These are phyloP conservation scores for Pestalotiopsis sp. DNA, from an alignment of 2,329 filamentous ascomycete species.

Conservation along the genomic window DNA sequence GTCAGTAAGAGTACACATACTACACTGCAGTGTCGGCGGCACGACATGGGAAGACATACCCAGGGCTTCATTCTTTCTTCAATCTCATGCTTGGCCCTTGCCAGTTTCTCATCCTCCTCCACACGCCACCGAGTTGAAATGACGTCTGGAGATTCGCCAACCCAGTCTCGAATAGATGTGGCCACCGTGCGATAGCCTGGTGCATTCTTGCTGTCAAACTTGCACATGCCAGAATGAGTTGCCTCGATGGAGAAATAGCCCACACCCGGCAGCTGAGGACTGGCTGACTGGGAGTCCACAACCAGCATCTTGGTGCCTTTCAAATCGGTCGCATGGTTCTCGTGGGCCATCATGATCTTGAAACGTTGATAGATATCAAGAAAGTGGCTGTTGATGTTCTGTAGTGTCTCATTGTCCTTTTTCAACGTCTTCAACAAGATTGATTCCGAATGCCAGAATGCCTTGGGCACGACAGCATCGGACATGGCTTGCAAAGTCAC, in stretches of 20 bases:
- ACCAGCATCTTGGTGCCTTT: conserved; percentile 65
- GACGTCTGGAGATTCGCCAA: conserved; percentile 53
- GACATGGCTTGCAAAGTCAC: conserved; percentile 69
- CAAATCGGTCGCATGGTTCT: conserved; percentile 72
- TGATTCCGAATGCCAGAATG: conserved; percentile 67
- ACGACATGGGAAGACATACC: conserved; percentile 30
- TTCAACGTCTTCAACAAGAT: conserved; percentile 72
- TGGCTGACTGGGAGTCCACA: conserved; percentile 71
- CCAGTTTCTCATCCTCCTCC: conserved; percentile 56
- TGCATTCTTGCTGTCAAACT: conserved; percentile 55
- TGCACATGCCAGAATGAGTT: conserved; percentile 43
- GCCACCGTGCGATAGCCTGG: conserved; percentile 64
- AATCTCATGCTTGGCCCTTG: conserved; percentile 45
- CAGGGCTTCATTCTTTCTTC: conserved; percentile 47
- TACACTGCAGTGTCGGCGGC: background rate
- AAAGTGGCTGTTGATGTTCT: conserved; percentile 75
- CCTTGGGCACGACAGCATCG: conserved; percentile 64
- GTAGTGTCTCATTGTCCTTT: conserved; percentile 72
- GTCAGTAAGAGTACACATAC: background rate
- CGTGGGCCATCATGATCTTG: conserved; percentile 76
- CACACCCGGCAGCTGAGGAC: conserved; percentile 69
- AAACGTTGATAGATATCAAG: conserved; percentile 72
- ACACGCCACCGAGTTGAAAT: conserved; percentile 62
- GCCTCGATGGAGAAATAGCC: conserved; percentile 67
- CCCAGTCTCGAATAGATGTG: conserved; percentile 53